These are phyloP conservation scores for Coniella vitis DNA, from an alignment of 2,329 filamentous ascomycete genomes.

Conservation along the genomic window DNA sequence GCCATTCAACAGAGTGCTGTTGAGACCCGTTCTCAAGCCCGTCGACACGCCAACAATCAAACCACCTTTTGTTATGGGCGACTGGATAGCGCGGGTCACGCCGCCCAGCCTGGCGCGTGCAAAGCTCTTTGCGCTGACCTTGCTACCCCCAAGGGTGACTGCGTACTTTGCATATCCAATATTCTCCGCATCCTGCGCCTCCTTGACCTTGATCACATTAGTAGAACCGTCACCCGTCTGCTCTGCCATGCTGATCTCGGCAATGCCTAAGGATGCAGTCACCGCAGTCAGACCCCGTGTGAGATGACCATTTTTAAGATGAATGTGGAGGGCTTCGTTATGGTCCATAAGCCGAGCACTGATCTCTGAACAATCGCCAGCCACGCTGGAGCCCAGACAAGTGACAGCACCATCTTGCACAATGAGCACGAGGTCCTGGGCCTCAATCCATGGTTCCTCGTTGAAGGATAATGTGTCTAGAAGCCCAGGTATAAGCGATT, in stretches of 20 bases:
- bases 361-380: conserved; percentile 23
- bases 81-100: conserved; percentile 35
- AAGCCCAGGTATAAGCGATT: conserved; percentile 27
- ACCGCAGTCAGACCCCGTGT: conserved; percentile 44
- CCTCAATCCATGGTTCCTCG: neutral
- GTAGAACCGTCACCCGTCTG: conserved; percentile 40
- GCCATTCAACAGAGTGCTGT: conserved; percentile 31
- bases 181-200: conserved; percentile 23
- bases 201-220: conserved; percentile 19
- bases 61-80: conserved; percentile 26
- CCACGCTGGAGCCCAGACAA: conserved; percentile 28
- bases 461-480: conserved; percentile 2
- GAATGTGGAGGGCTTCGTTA: conserved; percentile 23
- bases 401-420: conserved; percentile 32
- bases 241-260: conserved; percentile 39
- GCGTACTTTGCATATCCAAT: conserved; percentile 34
- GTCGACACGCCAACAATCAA: conserved; percentile 35
- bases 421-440: conserved; percentile 30
- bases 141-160: conserved; percentile 30
- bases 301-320: conserved; percentile 39
- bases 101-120: conserved; percentile 35
- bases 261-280: conserved; percentile 39
- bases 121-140: conserved; percentile 25
- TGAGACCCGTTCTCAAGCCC: conserved; percentile 31
- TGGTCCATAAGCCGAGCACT: conserved; percentile 19